Evolutionary conservation across 345 rosid species (phyloP).

Genomic region (Gossypium arboreum): DNA sequence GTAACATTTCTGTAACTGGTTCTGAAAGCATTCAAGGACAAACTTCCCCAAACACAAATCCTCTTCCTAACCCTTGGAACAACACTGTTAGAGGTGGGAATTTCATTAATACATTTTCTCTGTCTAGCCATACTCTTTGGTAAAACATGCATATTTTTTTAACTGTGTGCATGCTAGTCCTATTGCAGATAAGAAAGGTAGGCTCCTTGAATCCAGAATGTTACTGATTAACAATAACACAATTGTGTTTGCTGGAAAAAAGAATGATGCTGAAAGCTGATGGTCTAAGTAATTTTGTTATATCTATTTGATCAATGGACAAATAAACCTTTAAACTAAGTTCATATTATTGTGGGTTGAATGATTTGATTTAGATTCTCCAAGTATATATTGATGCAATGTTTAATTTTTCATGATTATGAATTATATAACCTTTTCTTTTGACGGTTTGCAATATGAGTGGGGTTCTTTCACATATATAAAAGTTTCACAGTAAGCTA

Average conservation of each 20-base stretch:
- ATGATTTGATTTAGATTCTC: neutral
- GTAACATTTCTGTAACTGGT: conserved; percentile 39
- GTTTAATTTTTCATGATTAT: neutral
- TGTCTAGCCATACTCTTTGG: conserved; percentile 10
- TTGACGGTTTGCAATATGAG: neutral
- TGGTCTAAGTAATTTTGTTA: neutral
- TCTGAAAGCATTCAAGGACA: conserved; percentile 47
- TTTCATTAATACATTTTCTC: neutral
- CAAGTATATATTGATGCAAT: neutral
- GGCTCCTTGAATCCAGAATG: neutral
- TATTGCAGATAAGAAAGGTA: neutral
- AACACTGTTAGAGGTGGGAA: conserved; percentile 45
- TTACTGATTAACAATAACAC: neutral
- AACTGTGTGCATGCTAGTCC: neutral
- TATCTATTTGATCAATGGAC: neutral
- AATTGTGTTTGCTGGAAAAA: neutral
- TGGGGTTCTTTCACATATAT: neutral
- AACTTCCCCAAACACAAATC: conserved; percentile 72
- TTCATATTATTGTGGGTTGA: neutral
- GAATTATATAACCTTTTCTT: neutral
- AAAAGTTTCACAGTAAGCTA: neutral
- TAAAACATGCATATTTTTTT: neutral
- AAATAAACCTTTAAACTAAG: neutral
- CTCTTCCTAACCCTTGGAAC: conserved; percentile 88
- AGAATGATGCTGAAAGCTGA: neutral